Percentiles rank a stretch among this genome's conserved stretches.
Evolutionary conservation across 352 stramenopile genomes (phyloP).

Genomic region (Phytophthora nicotianae): DNA sequence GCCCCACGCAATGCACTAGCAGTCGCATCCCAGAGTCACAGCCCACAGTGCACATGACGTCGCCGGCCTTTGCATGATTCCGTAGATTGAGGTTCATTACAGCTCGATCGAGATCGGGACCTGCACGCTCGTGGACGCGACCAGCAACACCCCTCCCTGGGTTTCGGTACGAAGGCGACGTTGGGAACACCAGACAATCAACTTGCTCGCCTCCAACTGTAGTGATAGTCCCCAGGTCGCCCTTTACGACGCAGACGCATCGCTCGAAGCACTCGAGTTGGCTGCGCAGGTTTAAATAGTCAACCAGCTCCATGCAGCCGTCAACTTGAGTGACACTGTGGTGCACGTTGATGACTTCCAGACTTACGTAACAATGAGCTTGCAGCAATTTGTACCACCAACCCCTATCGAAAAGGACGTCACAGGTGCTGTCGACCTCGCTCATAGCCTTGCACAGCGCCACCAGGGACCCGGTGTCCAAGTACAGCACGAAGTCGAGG

Average conservation of each 20-base stretch:
- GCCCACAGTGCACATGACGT: conserved; percentile 49
- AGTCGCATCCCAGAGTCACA: conserved; percentile 46
- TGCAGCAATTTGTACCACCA: conserved; percentile 33
- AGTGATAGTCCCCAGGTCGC: conserved; percentile 49
- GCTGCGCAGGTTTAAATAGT: conserved; percentile 51
- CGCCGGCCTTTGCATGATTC: conserved; percentile 6
- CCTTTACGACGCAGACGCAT: conserved; percentile 44
- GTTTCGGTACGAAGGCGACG: conserved; percentile 45
- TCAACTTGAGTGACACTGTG: conserved; percentile 10
- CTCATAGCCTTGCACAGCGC: conserved; percentile 23
- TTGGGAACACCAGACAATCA: conserved; percentile 73
- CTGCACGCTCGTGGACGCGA: conserved; percentile 58
- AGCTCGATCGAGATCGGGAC: conserved; percentile 21
- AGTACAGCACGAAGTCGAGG: conserved; percentile 22
- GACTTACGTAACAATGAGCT: conserved; percentile 20
- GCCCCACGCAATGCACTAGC: conserved; percentile 69
- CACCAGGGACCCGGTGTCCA: conserved; percentile 16
- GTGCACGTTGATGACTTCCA: conserved; percentile 11
- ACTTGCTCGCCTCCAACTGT: conserved; percentile 32
- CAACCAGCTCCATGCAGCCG: conserved; percentile 31
- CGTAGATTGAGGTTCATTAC: conserved; percentile 18
- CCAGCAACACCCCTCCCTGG: conserved; percentile 48
- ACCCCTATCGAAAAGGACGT: conserved; percentile 10
- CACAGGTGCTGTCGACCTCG: neutral
- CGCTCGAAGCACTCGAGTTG: conserved; percentile 47